Evolutionary conservation across 2,329 filamentous ascomycete species (phyloP), one percentile per base, ranked within the genome.

Genomic region (Curvularia eragrostidis): DNA sequence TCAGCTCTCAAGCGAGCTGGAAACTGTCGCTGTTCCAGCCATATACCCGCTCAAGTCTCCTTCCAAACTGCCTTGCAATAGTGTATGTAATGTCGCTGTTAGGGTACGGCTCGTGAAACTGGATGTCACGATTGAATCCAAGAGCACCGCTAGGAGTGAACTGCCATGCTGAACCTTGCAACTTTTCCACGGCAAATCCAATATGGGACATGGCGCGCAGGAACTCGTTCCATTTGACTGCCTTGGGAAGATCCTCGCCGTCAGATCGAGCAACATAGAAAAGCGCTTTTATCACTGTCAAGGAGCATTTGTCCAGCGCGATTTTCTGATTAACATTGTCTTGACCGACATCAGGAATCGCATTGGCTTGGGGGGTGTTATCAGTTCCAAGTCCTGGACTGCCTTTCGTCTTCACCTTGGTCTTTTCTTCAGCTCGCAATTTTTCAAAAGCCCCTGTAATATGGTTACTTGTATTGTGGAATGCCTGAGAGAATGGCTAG

Each of bases 51-150:
- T 48, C 76, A 41, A 87, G 61, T 26, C 84, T 74, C 48, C 83
- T 50, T 3, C 71, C 0, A 83, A 85, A 63, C 79, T 79, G 69
- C 48, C 83, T 76, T 0, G 82, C 84, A 30, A 69, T 70, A 1
- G 64, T 62, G 58, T 82, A 84, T 0, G 80, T 73, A 5, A 88
- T 78, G 68, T 87, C 86, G 0, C 73, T 75, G 1, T 69, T 68
- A 0, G 84, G 84, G 69, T 88, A 85, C 2, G 86, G 85, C 64
- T 87, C 84, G 57, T 88, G 84, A 58, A 88, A 86, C 47, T 86
- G 82, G 26, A 88, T 87, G 26, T 78, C 80, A 6, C 81, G 72
- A 38, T 79, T 73, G 0, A 80, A 75, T 48, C 81, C 77, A 18
- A 80, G 55, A 6, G 62, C 62, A 4, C 1, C 18, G 1, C 7